Base-by-base conservation (phyloP, 1,284 basidiomycete species). In the Puccinia coronata region DNA sequence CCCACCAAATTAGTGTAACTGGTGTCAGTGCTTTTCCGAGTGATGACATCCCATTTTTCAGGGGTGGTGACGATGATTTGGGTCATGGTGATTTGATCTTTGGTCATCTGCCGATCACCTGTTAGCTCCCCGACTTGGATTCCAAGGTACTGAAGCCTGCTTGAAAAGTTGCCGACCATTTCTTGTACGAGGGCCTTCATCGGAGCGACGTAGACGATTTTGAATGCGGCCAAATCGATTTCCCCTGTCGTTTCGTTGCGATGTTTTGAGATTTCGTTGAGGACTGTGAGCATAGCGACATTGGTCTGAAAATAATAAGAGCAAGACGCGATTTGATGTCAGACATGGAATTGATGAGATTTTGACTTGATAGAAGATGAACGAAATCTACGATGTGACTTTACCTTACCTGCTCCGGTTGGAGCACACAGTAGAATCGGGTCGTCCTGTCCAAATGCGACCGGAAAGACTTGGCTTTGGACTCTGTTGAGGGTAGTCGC, bases 41-140 rank as follows among this genome's bases (percentile, higher is more conserved):
- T 98, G 86, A 99, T 97, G 84, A 98, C 96, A 85, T 99, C 97
- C 95, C 95, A 99, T 87, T 99, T 81, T 88, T 99, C 97, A 0
- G 97, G 97, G 0, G 97, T 99, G 0, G 96, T 98, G 83, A 99
- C 96, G 86, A 99, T 98, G 85, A 99, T 94, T 86, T 99, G 96
- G 0, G 97, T 98, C 86, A 97, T 94, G 3, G 95, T 88, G 82
- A 99, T 98, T 86, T 99, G 96, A 83, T 95, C 92, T 87, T 99
- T 99, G 82, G 96, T 99, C 90, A 99, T 92, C 89, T 98, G 96
- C 57, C 93, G 91, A 87, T 99, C 97, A 61, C 97, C 97, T 0
- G 97, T 99, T 77, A 99, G 89, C 86, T 99, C 96, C 57, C 94
- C 94, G 80, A 99, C 93, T 83, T 91, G 92, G 87, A 99, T 90